Base-by-base conservation (phyloP, 2,329 filamentous ascomycete species). In the Penicillium sp. region DNA sequence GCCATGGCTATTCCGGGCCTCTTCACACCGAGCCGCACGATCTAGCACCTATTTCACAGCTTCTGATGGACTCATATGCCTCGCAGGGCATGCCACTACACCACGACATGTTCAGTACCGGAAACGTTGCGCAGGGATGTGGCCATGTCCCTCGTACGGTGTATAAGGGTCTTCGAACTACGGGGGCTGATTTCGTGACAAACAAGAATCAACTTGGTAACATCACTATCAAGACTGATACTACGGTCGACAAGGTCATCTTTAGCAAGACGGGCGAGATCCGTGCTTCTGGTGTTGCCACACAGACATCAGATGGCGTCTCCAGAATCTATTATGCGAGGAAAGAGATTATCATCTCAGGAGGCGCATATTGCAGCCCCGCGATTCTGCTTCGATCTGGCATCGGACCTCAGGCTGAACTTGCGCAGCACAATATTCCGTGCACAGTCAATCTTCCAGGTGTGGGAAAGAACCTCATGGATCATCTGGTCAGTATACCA, bases 31-130 rank as follows among this genome's bases (percentile, higher is more conserved):
- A 83, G 58, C 83, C 83, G 0, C 82, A 86, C 55, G 82, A 85
- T 55, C 70, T 84, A 1, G 82, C 82, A 2, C 83, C 83, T 1
- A 86, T 86, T 32, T 83, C 83, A 2, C 70, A 84, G 43, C 73
- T 81, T 29, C 67, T 86, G 9, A 71, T 80, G 27, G 76, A 85
- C 45, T 85, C 83, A 0, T 79, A 85, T 69, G 69, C 81, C 8
- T 81, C 79, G 2, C 71, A 80, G 55, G 83, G 83, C 52, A 67
- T 86, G 0, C 77, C 80, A 0, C 72, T 83, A n/a, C 76, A 83
- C 39, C 75, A 77, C 16, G 84, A 87, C 57, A 85, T 86, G 81
- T 86, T 86, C 63, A 78, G 79, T 1, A 80, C 77, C 22, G 80
- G 81, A 16, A 74, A 79, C 29, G 77, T 76, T 18, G 68, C 81